Base-by-base conservation (phyloP, 1,139 yeast genomes). In the Eremothecium coryli region DNA sequence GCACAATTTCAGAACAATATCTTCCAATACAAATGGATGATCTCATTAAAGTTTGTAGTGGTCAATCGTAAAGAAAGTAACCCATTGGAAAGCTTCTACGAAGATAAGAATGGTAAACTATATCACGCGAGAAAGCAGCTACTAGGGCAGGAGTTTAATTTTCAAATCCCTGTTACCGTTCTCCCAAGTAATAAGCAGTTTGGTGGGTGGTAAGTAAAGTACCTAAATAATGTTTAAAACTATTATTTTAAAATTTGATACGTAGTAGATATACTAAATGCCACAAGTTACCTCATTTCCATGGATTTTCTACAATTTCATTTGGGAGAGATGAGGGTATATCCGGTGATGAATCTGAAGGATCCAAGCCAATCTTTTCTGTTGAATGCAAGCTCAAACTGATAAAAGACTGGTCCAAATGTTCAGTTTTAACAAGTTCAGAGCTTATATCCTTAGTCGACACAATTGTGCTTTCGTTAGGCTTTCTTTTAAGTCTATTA, bases 1-100 rank as follows among this genome's bases (percentile, higher is more conserved):
- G 50, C 58, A 26, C 66, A 61, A 35, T 61, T 62, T 38, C 60
- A 50, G 35, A 53, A 64, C 0, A 56, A 57, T 32, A 38, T 62
- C 1, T 61, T 62, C 35, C 62, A 62, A 32, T 33, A 48, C 9
- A 61, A 53, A 38, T 61, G 65, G 64, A 46, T 56, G 40, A 18
- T 61, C 7, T 40, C 43, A 3, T 26, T 62, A 7, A 58, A 54
- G 38, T 58, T 62, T 29, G 57, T 61, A 12, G 42, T 49, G 28
- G 44, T 49, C 13, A 45, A 38, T 13, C 40, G 38, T 36, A 36
- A 31, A 11, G 39, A 33, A 9, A 36, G 42, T 18, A 31, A 33
- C 9, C 23, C 33, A 10, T 35, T 51, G 31, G 43, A 42, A 23
- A 46, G 45, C 33, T 47, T 51, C 29, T 54, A 54, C 37, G 50